A percentile compares a stretch with the other conserved stretches of the same genome.
Evolutionary conservation across 2,329 filamentous ascomycete genomes (phyloP).

Genomic region (Diaporthe velutina): DNA sequence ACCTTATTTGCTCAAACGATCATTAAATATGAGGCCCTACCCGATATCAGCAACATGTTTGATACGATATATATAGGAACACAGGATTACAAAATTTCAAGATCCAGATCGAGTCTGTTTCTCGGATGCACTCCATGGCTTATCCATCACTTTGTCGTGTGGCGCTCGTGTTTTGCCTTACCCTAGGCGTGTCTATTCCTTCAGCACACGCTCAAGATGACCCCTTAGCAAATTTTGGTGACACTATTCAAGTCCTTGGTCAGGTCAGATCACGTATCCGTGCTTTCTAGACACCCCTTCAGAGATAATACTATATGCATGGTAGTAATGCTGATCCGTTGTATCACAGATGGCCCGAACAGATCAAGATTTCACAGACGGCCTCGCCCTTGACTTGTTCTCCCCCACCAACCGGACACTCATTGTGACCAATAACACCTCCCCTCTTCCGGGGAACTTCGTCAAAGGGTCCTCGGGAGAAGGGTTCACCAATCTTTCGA

Average conservation of each 20-base stretch:
- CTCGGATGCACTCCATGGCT: not conserved
- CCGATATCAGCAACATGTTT: not conserved
- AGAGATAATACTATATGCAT: not conserved
- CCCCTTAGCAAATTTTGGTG: slow-evolving; percentile 4
- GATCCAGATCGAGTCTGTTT: too few relatives aligned
- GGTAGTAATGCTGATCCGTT: not conserved
- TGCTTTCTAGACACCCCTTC: not conserved
- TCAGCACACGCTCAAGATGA: not conserved
- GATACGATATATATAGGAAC: not conserved
- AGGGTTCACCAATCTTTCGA: slow-evolving; percentile 3
- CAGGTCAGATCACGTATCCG: not conserved
- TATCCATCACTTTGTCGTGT: too few relatives aligned
- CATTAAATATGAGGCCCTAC: slow-evolving; percentile 1
- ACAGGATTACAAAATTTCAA: too few relatives aligned
- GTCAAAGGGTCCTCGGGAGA: slow-evolving; percentile 9
- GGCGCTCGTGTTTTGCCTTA: not conserved
- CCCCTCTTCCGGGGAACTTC: slow-evolving; percentile 12
- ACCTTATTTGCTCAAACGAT: not conserved
- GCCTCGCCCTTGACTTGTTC: slow-evolving; percentile 11
- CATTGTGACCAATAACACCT: slow-evolving; percentile 1
- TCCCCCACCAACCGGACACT: slow-evolving; percentile 6
- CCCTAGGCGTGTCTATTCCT: not conserved
- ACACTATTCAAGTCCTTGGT: slow-evolving; percentile 6
- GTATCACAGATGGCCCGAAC: not conserved
- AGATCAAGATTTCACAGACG: slow-evolving; percentile 13